Percentiles rank a stretch among this genome's conserved stretches.
Evolutionary conservation across 805 yeast genomes (phyloP).

Genomic region (Candida montana): DNA sequence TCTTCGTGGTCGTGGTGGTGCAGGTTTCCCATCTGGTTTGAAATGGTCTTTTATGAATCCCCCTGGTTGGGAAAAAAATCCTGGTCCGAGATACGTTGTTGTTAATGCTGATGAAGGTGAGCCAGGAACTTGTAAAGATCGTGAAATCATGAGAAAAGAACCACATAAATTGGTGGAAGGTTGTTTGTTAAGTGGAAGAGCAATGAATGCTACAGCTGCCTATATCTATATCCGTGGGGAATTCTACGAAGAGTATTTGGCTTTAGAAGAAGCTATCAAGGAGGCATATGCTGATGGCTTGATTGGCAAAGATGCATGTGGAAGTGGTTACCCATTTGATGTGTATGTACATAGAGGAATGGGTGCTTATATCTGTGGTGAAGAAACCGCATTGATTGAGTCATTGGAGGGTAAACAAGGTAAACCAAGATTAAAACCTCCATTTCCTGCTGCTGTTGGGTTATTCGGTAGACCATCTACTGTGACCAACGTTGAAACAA

Average conservation of each 20-base stretch:
- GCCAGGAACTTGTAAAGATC: conserved; percentile 91
- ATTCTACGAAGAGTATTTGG: conserved; percentile 74
- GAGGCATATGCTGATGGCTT: conserved; percentile 81
- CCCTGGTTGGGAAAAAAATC: conserved; percentile 89
- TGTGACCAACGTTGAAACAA: conserved; percentile 88
- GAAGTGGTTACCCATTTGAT: conserved; percentile 80
- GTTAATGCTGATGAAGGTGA: conserved; percentile 95
- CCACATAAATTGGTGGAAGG: conserved; percentile 92
- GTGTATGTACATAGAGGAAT: conserved; percentile 84
- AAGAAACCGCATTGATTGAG: conserved; percentile 86
- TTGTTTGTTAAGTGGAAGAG: conserved; percentile 84
- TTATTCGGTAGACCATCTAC: conserved; percentile 88
- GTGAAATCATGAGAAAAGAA: conserved; percentile 86
- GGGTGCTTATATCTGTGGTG: conserved; percentile 93
- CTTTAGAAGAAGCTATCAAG: conserved; percentile 75
- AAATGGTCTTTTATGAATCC: conserved; percentile 95
- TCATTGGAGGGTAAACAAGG: conserved; percentile 91
- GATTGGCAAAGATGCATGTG: conserved; percentile 82
- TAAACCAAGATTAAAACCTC: conserved; percentile 90
- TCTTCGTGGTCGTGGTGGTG: conserved; percentile 89
- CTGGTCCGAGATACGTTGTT: conserved; percentile 84
- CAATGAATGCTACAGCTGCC: conserved; percentile 91
- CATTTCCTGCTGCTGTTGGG: conserved; percentile 94
- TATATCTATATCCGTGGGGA: conserved; percentile 90
- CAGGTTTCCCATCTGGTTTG: conserved; percentile 87